Conservation (phyloP, 1,284 basidiomycete genomes). For the Tremellales sp. region DNA sequence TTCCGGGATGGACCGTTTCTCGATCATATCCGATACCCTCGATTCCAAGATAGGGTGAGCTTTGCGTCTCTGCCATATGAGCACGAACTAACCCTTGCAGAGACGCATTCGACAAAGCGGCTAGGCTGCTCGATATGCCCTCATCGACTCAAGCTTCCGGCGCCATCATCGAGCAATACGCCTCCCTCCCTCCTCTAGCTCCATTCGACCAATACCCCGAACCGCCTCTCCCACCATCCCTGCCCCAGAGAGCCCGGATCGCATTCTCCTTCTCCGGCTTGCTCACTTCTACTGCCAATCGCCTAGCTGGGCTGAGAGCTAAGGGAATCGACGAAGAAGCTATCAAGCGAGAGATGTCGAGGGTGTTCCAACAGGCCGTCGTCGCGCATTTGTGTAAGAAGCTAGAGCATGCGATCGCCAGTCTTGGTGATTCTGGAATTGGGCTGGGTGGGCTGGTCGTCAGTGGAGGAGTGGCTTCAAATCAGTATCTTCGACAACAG, state of each 20-base stretch:
- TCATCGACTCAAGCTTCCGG: slow-evolving; percentile 61
- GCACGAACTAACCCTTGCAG: slow-evolving; percentile 32
- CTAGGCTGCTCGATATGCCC: slow-evolving; percentile 62
- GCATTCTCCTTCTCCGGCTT: slow-evolving; percentile 74
- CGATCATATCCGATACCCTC: slow-evolving; percentile 66
- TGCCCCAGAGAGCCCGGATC: slow-evolving; percentile 45
- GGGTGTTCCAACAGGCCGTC: slow-evolving; percentile 68
- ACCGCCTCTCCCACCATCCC: slow-evolving; percentile 55
- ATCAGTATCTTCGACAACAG: slow-evolving; percentile 64
- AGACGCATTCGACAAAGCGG: slow-evolving; percentile 72
- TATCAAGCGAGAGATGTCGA: slow-evolving; percentile 53
- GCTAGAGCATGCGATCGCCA: slow-evolving; percentile 60
- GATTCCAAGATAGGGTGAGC: slow-evolving; percentile 69
- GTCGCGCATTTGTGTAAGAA: slow-evolving; percentile 72
- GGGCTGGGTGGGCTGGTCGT: slow-evolving; percentile 62
- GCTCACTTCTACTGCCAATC: slow-evolving; percentile 56
- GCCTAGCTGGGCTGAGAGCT: slow-evolving; percentile 11
- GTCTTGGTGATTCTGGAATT: slow-evolving; percentile 23
- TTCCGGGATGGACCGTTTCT: slow-evolving; percentile 57
- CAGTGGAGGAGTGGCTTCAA: slow-evolving; percentile 88
- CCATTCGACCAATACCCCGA: slow-evolving; percentile 36
- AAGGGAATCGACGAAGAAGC: slow-evolving; percentile 2
- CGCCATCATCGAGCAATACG: slow-evolving; percentile 69
- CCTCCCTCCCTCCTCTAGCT: slow-evolving; percentile 22
- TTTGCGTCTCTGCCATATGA: not conserved